Conservation (phyloP, 2,329 filamentous ascomycete genomes). For the Monilinia laxa region DNA sequence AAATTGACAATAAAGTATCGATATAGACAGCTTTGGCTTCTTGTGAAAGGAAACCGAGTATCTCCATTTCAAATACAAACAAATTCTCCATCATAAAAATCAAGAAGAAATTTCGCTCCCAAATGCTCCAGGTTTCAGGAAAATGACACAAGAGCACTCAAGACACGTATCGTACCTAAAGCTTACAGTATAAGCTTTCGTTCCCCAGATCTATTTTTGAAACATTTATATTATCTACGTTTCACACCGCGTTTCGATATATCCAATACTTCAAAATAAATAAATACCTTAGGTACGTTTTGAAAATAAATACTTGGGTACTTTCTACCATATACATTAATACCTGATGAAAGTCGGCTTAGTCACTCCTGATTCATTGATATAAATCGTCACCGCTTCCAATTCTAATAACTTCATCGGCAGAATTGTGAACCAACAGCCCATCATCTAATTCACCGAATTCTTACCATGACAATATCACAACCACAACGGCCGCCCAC, state of each 20-base stretch:
- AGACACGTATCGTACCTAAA: not conserved
- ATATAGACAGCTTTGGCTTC: not conserved
- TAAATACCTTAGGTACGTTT: no score
- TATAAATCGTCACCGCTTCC: constrained; percentile 10
- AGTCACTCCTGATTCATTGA: not conserved
- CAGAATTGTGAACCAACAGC: constrained; percentile 6
- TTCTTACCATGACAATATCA: constrained; percentile 14
- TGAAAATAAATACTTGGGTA: no score
- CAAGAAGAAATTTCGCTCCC: not conserved
- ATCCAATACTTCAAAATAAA: not conserved
- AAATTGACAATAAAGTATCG: not conserved
- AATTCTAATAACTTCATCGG: not conserved
- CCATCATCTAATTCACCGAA: not conserved
- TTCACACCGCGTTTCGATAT: not conserved
- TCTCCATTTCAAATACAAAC: not conserved
- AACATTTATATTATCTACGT: no score
- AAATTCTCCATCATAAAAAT: not conserved
- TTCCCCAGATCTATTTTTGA: constrained; percentile 10
- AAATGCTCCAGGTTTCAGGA: not conserved
- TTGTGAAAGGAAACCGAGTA: not conserved
- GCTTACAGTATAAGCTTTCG: not conserved
- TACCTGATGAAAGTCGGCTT: not conserved
- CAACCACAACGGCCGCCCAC: constrained; percentile 5
- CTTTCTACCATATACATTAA: not conserved
- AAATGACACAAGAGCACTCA: not conserved